phyloP scores from a whole-genome alignment of 257 asterid species.

The Paraleonurus japonicus region DNA sequence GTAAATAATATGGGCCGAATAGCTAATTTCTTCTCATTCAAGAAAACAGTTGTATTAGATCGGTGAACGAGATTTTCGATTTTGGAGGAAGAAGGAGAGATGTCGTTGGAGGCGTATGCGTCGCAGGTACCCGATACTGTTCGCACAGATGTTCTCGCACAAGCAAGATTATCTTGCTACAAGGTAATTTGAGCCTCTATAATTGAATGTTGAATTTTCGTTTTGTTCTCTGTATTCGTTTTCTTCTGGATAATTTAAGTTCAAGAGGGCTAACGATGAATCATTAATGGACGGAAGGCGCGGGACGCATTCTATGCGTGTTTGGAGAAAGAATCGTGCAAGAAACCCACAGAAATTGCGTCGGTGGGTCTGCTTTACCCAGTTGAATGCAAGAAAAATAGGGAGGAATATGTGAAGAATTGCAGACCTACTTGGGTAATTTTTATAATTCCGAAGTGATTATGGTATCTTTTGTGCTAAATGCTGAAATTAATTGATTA shows the following conservation, averaged over 20 bases:
- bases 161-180: slow-evolving; percentile 72
- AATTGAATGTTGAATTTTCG: neutral
- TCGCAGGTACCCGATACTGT: slow-evolving; percentile 50
- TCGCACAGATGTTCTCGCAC: slow-evolving; percentile 67
- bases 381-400: slow-evolving; percentile 66
- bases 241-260: neutral
- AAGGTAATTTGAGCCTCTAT: slow-evolving; percentile 42
- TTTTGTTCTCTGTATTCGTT: neutral
- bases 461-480: neutral
- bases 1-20: too few relatives aligned
- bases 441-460: neutral
- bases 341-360: slow-evolving; percentile 80
- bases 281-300: slow-evolving; percentile 47
- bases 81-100: slow-evolving; percentile 19
- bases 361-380: slow-evolving; percentile 91
- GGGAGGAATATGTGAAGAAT: slow-evolving; percentile 64
- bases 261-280: slow-evolving; percentile 11
- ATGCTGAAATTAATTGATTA: neutral
- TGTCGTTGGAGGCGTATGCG: slow-evolving; percentile 70
- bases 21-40: slow-evolving; percentile 24
- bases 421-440: slow-evolving; percentile 94
- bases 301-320: slow-evolving; percentile 95
- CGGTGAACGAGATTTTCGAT: neutral
- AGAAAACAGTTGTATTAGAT: neutral
- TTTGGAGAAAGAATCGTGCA: slow-evolving; percentile 64